Percentiles rank a stretch among this genome's conserved stretches.
Evolutionary conservation across 495 filamentous ascomycete genomes (phyloP).

Genomic region (Chaetomium tenue): DNA sequence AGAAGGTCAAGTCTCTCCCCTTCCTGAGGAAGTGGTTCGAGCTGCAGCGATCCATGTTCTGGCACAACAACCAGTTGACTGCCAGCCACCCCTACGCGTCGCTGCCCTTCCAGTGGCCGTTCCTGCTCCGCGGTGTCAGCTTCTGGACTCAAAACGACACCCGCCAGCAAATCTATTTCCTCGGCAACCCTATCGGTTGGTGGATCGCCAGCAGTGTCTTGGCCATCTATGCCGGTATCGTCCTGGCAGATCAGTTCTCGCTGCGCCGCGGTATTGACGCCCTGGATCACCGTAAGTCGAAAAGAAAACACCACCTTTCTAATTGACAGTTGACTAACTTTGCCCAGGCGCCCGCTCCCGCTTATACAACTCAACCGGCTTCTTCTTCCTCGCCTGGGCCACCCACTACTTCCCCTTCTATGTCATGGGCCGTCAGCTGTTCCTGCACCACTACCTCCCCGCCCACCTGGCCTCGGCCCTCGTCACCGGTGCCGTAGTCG

Average conservation of each 20-base stretch:
- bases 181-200: slow-evolving; percentile 97
- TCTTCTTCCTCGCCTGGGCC: slow-evolving; percentile 97
- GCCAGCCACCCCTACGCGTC: slow-evolving; percentile 95
- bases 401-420: slow-evolving; percentile 98
- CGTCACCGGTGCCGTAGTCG: slow-evolving; percentile 90
- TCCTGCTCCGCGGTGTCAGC: slow-evolving; percentile 91
- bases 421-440: slow-evolving; percentile 95
- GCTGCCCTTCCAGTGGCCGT: slow-evolving; percentile 95
- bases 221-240: slow-evolving; percentile 88
- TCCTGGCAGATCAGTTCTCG: slow-evolving; percentile 90
- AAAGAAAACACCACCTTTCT: background rate
- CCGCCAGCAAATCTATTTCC: slow-evolving; percentile 95
- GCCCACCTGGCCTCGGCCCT: slow-evolving; percentile 90
- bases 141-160: slow-evolving; percentile 99
- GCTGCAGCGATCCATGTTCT: slow-evolving; percentile 97
- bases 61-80: slow-evolving; percentile 96
- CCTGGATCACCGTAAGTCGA: slow-evolving; percentile 81
- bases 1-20: slow-evolving; percentile 74
- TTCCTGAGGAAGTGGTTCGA: slow-evolving; percentile 96
- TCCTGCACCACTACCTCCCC: slow-evolving; percentile 96
- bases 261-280: slow-evolving; percentile 89
- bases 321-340: slow-evolving; percentile 20
- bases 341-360: slow-evolving; percentile 76
- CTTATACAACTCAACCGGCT: slow-evolving; percentile 96
- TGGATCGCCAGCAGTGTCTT: slow-evolving; percentile 90